Conservation (phyloP, 176 grass and related monocot species). For the Olyra latifolia region DNA sequence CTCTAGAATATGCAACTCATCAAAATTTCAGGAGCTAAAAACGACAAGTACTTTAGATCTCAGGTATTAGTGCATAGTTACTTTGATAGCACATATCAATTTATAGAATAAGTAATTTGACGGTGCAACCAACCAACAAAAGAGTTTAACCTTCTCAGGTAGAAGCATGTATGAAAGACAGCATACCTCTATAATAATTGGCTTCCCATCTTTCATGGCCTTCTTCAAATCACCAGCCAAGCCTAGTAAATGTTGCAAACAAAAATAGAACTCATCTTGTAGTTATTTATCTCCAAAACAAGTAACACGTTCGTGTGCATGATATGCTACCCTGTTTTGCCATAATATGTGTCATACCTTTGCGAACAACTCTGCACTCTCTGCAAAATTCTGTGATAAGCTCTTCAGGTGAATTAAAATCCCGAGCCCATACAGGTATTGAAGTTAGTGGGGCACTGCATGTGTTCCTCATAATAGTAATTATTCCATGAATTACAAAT, state of each 20-base stretch:
- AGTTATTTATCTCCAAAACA: conserved; percentile 12
- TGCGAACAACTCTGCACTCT: conserved; percentile 98
- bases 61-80: background rate
- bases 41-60: background rate
- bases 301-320: background rate
- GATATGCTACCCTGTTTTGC: background rate
- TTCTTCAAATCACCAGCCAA: conserved; percentile 99
- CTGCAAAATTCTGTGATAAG: conserved; percentile 96
- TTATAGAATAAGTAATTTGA: background rate
- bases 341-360: conserved; percentile 53
- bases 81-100: background rate
- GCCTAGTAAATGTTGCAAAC: conserved; percentile 43
- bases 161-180: background rate
- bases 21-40: background rate
- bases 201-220: conserved; percentile 99
- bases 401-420: conserved; percentile 88
- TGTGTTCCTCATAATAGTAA: background rate
- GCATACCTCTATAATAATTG: conserved; percentile 94
- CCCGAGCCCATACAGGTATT: conserved; percentile 85
- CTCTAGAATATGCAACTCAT: background rate
- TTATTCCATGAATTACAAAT: background rate
- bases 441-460: conserved; percentile 90
- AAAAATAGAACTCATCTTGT: background rate
- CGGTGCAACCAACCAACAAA: background rate
- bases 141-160: background rate